Conservation (phyloP, 2,329 filamentous ascomycete species). For the Colletotrichum abscissum region DNA sequence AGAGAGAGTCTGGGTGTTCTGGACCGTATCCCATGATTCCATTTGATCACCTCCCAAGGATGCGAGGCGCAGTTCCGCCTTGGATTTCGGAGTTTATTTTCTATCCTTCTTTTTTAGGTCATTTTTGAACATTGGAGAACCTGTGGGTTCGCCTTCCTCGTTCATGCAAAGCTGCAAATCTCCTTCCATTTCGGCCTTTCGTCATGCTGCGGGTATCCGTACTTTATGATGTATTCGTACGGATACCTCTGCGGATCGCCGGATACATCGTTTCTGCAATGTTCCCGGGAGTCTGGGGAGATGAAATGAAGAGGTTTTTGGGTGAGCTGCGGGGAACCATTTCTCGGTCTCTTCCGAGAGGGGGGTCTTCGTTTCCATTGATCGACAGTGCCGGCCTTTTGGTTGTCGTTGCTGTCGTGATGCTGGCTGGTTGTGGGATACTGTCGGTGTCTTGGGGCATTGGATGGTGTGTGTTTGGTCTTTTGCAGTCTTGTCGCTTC, state of each 20-base stretch:
- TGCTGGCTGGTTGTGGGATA: background rate
- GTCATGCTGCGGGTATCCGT: background rate
- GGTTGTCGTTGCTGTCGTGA: background rate
- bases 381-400: background rate
- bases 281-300: background rate
- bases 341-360: background rate
- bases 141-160: background rate
- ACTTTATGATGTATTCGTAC: too few relatives aligned
- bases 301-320: background rate
- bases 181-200: background rate
- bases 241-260: too few relatives aligned
- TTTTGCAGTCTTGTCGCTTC: background rate
- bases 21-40: background rate
- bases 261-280: background rate
- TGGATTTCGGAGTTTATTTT: background rate
- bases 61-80: background rate
- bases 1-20: background rate
- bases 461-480: background rate
- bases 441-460: background rate
- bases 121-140: background rate
- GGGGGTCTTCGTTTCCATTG: background rate
- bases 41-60: background rate
- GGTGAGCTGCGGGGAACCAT: too few relatives aligned
- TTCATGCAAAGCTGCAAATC: background rate
- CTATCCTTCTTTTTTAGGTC: background rate